phyloP scores from a whole-genome alignment of 768 basidiomycete species.

The Lentinula detonsa region DNA sequence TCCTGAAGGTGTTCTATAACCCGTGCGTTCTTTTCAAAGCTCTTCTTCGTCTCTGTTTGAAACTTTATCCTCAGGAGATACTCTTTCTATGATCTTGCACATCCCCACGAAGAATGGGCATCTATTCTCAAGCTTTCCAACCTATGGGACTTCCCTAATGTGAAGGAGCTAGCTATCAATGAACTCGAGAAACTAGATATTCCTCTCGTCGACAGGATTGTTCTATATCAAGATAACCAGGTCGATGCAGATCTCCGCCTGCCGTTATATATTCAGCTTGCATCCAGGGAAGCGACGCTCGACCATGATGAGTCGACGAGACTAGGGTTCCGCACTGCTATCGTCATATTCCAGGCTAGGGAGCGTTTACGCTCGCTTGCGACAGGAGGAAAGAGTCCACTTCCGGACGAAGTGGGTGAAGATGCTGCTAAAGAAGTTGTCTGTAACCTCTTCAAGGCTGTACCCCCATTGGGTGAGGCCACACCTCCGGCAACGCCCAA shows the following conservation, averaged over 20 bases:
- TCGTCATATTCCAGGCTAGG: conserved; percentile 47
- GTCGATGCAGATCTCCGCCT: conserved; percentile 46
- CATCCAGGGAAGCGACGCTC: conserved; percentile 44
- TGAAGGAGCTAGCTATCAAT: conserved; percentile 31
- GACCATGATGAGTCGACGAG: conserved; percentile 45
- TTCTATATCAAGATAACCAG: conserved; percentile 45
- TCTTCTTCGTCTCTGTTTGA: not conserved
- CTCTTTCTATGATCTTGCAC: conserved; percentile 21
- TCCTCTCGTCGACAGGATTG: conserved; percentile 23
- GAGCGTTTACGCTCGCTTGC: conserved; percentile 36
- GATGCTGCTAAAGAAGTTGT: conserved; percentile 1
- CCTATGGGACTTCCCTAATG: conserved; percentile 32
- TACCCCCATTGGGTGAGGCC: not conserved
- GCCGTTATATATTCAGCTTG: conserved; percentile 45
- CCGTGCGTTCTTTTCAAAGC: conserved; percentile 28
- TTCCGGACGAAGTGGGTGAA: not conserved
- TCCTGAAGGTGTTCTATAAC: conserved; percentile 62
- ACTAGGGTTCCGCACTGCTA: conserved; percentile 51
- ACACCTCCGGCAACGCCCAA: not conserved
- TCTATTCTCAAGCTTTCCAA: conserved; percentile 31
- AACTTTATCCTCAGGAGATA: conserved; percentile 20
- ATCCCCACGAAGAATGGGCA: conserved; percentile 30
- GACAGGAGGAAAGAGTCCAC: conserved; percentile 18
- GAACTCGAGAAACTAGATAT: conserved; percentile 26
- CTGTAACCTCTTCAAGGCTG: not conserved